phyloP scores from a whole-genome alignment of 2,329 filamentous ascomycete genomes.

The Neoscytalidium dimidiatum region DNA sequence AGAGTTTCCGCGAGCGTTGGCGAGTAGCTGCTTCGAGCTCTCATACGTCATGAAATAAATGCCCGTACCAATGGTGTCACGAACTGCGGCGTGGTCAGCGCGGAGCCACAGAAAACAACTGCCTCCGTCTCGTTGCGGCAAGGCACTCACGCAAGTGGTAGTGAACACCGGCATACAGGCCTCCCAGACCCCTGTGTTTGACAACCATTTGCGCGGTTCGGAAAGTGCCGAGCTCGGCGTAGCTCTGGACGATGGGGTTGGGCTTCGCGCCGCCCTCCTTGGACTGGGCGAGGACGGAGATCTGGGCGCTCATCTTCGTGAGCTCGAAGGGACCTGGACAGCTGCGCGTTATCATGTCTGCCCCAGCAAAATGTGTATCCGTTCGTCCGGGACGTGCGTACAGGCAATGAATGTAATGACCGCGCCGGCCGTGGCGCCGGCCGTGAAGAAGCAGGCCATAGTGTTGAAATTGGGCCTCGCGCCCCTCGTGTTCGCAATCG shows the following conservation, averaged over 20 bases:
- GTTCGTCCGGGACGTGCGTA: constrained; percentile 25
- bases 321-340: constrained; percentile 74
- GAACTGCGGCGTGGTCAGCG: constrained; percentile 53
- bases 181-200: constrained; percentile 69
- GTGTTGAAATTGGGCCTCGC: constrained; percentile 73
- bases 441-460: constrained; percentile 73
- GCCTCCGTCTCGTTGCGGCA: not conserved
- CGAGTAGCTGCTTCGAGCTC: constrained; percentile 78
- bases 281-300: constrained; percentile 71
- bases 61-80: constrained; percentile 79
- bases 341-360: constrained; percentile 17
- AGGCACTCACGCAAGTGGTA: constrained; percentile 69
- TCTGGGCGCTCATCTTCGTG: constrained; percentile 85
- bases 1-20: constrained; percentile 70
- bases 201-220: constrained; percentile 77
- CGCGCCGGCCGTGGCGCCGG: constrained; percentile 77
- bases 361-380: not conserved
- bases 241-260: constrained; percentile 54
- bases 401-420: constrained; percentile 80
- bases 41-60: constrained; percentile 92
- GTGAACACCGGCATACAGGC: constrained; percentile 78
- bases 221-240: constrained; percentile 76
- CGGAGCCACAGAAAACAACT: not conserved
- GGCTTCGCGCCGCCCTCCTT: constrained; percentile 47
- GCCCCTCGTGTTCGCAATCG: constrained; percentile 69